A percentile compares a stretch with the other conserved stretches of the same genome.
These are phyloP conservation scores for Tuber melanosporum DNA, from an alignment of 495 filamentous ascomycete genomes.

Conservation along the genomic window DNA sequence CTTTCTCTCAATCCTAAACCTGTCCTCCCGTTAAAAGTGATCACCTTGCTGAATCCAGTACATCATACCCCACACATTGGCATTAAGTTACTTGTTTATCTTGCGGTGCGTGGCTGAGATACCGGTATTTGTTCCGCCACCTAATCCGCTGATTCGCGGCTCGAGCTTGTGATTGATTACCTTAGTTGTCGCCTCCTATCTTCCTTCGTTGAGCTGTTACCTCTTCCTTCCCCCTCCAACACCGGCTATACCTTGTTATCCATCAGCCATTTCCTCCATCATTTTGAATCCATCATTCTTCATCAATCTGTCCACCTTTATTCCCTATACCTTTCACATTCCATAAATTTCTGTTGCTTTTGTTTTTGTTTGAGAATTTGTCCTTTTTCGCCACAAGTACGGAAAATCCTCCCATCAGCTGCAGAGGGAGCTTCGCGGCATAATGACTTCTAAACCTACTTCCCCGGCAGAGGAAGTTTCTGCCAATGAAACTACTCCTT, in stretches of 20 bases:
- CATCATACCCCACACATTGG: not conserved
- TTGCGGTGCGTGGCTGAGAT: not conserved
- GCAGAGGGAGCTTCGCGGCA: not conserved
- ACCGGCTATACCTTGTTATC: not conserved
- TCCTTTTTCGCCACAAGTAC: not conserved
- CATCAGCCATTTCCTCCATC: not conserved
- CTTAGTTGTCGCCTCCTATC: not conserved
- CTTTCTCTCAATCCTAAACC: not conserved
- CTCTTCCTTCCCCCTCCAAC: not conserved
- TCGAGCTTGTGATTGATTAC: not conserved
- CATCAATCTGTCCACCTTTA: not conserved
- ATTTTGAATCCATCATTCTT: not conserved
- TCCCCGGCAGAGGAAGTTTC: slow-evolving; percentile 27
- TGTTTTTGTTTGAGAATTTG: not conserved
- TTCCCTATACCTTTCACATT: not conserved
- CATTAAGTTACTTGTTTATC: not conserved
- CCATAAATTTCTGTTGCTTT: not conserved
- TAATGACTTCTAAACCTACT: slow-evolving; percentile 18
- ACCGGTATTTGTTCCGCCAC: not conserved
- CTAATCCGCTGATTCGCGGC: not conserved
- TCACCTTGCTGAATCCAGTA: not conserved
- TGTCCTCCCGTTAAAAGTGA: not conserved
- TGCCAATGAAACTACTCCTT: slow-evolving; percentile 15
- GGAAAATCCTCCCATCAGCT: not conserved
- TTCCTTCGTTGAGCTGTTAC: not conserved